A percentile compares a stretch with the other conserved stretches of the same genome.
Evolutionary conservation across 1,284 basidiomycete species (phyloP).

Genomic region (Leccinum laetum): DNA sequence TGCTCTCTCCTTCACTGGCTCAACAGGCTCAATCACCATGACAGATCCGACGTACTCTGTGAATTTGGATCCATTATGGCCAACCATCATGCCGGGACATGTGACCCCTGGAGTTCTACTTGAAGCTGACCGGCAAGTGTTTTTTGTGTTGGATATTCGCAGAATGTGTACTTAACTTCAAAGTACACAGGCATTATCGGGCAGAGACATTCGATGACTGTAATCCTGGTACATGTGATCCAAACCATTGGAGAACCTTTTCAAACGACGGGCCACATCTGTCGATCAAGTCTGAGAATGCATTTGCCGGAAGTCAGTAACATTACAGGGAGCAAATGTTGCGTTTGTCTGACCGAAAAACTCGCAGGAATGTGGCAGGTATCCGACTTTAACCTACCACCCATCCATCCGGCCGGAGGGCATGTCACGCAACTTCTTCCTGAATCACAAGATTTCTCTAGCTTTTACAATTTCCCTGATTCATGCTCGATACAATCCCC

Average conservation of each 20-base stretch:
- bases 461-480: not conserved
- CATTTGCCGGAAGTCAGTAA: slow-evolving; percentile 10
- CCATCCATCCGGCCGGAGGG: not conserved
- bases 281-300: not conserved
- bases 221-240: not conserved
- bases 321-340: not conserved
- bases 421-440: not conserved
- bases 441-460: not conserved
- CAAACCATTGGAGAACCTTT: not conserved
- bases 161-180: slow-evolving; percentile 4
- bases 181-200: not conserved
- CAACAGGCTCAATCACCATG: not conserved
- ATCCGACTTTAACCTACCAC: not conserved
- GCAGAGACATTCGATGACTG: not conserved
- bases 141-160: not conserved
- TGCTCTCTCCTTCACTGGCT: not conserved
- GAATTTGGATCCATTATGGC: not conserved
- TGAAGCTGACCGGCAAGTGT: not conserved
- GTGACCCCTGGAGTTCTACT: not conserved
- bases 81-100: not conserved
- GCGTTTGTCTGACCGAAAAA: slow-evolving; percentile 1
- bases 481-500: not conserved
- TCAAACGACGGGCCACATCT: not conserved
- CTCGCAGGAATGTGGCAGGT: not conserved
- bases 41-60: not conserved